Conservation (phyloP, 2,329 filamentous ascomycete genomes). For the Aspergillus tamarii region DNA sequence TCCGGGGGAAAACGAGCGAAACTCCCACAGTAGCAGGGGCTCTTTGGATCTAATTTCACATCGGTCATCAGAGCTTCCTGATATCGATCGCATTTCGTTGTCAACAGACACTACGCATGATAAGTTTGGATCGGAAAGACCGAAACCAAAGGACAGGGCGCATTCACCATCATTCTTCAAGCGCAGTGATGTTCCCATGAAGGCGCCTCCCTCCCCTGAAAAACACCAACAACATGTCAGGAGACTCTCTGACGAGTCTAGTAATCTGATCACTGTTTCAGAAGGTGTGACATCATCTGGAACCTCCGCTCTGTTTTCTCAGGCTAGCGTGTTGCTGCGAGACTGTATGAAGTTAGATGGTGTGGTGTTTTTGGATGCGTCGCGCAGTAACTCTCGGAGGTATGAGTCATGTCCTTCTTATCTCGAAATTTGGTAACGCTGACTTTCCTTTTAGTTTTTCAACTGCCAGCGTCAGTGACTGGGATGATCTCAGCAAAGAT, state of each 20-base stretch:
- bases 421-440: not conserved
- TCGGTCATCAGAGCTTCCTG: slow-evolving; percentile 9
- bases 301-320: slow-evolving; percentile 40
- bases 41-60: not conserved
- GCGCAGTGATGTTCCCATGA: not conserved
- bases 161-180: slow-evolving; percentile 10
- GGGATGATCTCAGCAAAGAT: slow-evolving; percentile 14
- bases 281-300: slow-evolving; percentile 15
- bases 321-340: slow-evolving; percentile 47
- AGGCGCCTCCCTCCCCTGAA: not conserved
- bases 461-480: slow-evolving; percentile 16
- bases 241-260: slow-evolving; percentile 15
- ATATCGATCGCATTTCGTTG: slow-evolving; percentile 6
- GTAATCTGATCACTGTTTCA: slow-evolving; percentile 16
- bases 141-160: not conserved
- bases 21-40: not conserved
- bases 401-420: slow-evolving; percentile 4
- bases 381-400: slow-evolving; percentile 26
- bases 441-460: slow-evolving; percentile 10
- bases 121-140: not conserved
- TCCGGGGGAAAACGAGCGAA: not conserved
- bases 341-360: slow-evolving; percentile 46
- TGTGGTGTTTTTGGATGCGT: slow-evolving; percentile 31
- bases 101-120: slow-evolving; percentile 1
- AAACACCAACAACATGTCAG: slow-evolving; percentile 15